phyloP scores from a whole-genome alignment of 192 early-diverging fungal genomes.

The Nowakowskiella sp. region DNA sequence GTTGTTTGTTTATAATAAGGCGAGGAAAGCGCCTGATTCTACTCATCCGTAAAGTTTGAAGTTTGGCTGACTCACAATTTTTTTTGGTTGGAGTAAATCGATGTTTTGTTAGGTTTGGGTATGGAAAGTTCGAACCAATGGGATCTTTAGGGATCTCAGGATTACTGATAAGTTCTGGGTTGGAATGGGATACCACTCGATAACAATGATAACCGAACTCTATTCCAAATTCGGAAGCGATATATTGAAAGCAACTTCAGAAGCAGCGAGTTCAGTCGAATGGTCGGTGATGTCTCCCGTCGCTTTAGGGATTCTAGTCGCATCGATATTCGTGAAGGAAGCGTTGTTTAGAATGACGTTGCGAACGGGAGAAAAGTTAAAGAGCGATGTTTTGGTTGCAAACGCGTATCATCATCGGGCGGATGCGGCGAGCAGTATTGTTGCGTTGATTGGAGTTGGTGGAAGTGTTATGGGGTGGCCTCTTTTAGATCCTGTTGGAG shows the following conservation, averaged over 20 bases:
- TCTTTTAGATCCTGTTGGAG: slow-evolving; percentile 68
- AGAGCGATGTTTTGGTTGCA: slow-evolving; percentile 66
- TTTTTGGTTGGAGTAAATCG: too few species aligned
- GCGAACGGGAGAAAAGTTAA: slow-evolving; percentile 50
- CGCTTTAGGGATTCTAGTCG: slow-evolving; percentile 64
- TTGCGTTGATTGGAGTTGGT: slow-evolving; percentile 64
- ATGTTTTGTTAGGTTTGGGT: slow-evolving; percentile 13
- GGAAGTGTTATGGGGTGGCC: slow-evolving; percentile 64
- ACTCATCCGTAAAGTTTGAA: slow-evolving; percentile 60
- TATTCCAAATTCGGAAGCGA: slow-evolving; percentile 6
- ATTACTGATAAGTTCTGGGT: slow-evolving; percentile 59
- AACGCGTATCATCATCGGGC: slow-evolving; percentile 86
- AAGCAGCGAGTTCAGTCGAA: too few species aligned
- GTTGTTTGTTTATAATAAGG: slow-evolving; percentile 65
- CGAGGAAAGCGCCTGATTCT: slow-evolving; percentile 50
- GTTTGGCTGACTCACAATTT: too few species aligned
- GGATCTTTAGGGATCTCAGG: slow-evolving; percentile 23
- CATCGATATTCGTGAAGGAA: slow-evolving; percentile 68
- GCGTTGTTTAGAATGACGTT: slow-evolving; percentile 63
- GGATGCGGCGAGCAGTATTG: slow-evolving; percentile 63
- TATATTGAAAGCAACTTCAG: too few species aligned
- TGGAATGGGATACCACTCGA: slow-evolving; percentile 5
- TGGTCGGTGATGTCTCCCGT: slow-evolving; percentile 51
- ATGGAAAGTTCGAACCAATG: slow-evolving; percentile 35
- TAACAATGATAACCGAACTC: slow-evolving; percentile 7